Evolutionary conservation across 1,284 basidiomycete species (phyloP), one percentile per base, ranked within the genome.

Genomic region (Caloboletus inedulis): DNA sequence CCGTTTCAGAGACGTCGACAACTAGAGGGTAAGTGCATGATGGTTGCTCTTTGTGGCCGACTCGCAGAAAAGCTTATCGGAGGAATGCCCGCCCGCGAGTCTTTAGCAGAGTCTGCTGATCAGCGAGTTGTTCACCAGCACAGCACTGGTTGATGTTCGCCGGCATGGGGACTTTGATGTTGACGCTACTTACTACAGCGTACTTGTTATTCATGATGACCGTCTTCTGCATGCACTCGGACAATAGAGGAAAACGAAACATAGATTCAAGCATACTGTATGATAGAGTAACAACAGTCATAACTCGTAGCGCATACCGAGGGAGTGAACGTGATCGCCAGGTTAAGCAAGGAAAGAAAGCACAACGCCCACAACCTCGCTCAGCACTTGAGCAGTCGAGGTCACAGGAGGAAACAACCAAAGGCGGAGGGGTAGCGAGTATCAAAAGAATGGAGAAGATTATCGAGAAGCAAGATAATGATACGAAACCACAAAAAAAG

Each of bases 241-340:
- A 30, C 25, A 3, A 35, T 8, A 8, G 29, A 40, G 27, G 47
- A 35, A 30, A 54, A 42, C 7, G 25, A 53, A 48, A 45, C 14
- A 42, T 65, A 53, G 36, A 60, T 68, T 65, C 55, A 55, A 65
- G 49, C 51, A 65, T 62, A 53, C 25, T 14, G 16, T 52, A 63
- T 42, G 35, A 45, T 46, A 50, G 39, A 47, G 23, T 30, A 51
- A 56, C 39, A 21, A 34, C 9, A 39, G 25, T 45, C 37, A 49
- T 33, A 47, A 49, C 19, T 40, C n/a, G 33, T 47, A 48, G 13
- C 31, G 7, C 13, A 43, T 39, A 34, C 3, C n/a, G 23, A 44
- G 16, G 21, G 10, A 18, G 23, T 21, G 19, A 40, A n/a, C 12
- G 23, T 41, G 23, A 23, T 35, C n/a, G 12, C n/a, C 27, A 16